Evolutionary conservation across 2,329 filamentous ascomycete species (phyloP).

Genomic region (Microdochium nivale): DNA sequence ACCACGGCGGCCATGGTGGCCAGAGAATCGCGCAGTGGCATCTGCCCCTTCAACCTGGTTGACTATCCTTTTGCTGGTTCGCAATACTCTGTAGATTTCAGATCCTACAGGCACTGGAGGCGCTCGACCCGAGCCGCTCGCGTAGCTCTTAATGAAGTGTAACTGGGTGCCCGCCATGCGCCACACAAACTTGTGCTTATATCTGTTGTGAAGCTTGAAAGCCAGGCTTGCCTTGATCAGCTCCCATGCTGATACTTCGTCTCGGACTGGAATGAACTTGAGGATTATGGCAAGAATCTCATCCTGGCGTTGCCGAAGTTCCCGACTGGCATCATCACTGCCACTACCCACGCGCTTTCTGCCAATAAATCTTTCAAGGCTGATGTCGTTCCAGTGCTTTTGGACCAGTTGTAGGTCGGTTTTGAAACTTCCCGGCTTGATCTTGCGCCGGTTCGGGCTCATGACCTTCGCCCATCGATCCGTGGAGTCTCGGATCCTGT

Average conservation of each 20-base stretch:
- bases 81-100: not conserved
- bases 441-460: not conserved
- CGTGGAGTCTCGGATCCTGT: too few species aligned
- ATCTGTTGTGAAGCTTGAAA: slow-evolving; percentile 29
- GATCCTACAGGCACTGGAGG: not conserved
- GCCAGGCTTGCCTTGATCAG: slow-evolving; percentile 40
- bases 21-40: not conserved
- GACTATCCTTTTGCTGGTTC: not conserved
- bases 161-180: slow-evolving; percentile 39
- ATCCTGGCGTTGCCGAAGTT: too few species aligned
- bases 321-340: not conserved
- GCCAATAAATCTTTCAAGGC: slow-evolving; percentile 3
- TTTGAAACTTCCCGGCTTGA: not conserved
- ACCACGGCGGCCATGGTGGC: not conserved
- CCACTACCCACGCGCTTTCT: slow-evolving; percentile 12
- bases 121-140: not conserved
- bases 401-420: not conserved
- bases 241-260: slow-evolving; percentile 31
- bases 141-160: slow-evolving; percentile 30
- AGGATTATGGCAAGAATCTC: not conserved
- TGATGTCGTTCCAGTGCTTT: not conserved
- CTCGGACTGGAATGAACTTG: slow-evolving; percentile 6
- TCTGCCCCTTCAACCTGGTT: not conserved
- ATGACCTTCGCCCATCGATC: not conserved
- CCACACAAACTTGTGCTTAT: slow-evolving; percentile 30